These are phyloP conservation scores for Lecanosticta acicola DNA, from an alignment of 2,329 filamentous ascomycete species.

Conservation along the genomic window DNA sequence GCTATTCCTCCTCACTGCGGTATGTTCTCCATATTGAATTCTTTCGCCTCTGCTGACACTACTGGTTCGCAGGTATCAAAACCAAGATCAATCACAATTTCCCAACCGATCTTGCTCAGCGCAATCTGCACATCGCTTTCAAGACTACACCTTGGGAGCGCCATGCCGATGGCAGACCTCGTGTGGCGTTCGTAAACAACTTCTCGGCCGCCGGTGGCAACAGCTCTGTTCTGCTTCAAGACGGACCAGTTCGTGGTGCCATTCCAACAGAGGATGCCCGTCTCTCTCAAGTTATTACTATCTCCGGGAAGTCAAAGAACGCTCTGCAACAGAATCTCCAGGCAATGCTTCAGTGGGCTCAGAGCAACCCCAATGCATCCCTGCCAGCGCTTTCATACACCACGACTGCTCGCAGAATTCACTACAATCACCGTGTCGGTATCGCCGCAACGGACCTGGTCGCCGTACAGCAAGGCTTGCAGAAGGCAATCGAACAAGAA, in stretches of 20 bases:
- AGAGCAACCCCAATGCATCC: constrained; percentile 49
- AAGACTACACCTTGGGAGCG: constrained; percentile 41
- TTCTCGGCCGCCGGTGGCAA: constrained; percentile 69
- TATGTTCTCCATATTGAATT: too few relatives aligned
- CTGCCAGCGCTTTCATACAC: constrained; percentile 31
- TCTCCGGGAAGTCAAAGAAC: constrained; percentile 51
- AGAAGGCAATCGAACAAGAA: constrained; percentile 10
- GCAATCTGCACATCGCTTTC: constrained; percentile 53
- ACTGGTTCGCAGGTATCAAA: too few relatives aligned
- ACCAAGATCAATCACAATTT: constrained; percentile 56
- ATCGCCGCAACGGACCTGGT: constrained; percentile 28
- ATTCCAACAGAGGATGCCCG: constrained; percentile 44
- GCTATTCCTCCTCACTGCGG: constrained; percentile 61
- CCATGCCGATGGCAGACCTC: constrained; percentile 36
- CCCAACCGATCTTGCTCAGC: constrained; percentile 50
- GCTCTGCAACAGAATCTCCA: too few relatives aligned
- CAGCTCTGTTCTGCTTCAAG: constrained; percentile 60
- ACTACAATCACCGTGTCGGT: constrained; percentile 52
- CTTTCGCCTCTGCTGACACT: too few relatives aligned
- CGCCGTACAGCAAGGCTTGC: constrained; percentile 25
- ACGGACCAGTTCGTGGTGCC: constrained; percentile 50
- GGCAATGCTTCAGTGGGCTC: constrained; percentile 49
- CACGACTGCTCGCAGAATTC: constrained; percentile 55
- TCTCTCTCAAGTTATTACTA: constrained; percentile 50
- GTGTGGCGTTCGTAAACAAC: constrained; percentile 51